These are phyloP conservation scores for Starmerella tilneyi DNA, from an alignment of 805 yeast genomes.

Conservation along the genomic window DNA sequence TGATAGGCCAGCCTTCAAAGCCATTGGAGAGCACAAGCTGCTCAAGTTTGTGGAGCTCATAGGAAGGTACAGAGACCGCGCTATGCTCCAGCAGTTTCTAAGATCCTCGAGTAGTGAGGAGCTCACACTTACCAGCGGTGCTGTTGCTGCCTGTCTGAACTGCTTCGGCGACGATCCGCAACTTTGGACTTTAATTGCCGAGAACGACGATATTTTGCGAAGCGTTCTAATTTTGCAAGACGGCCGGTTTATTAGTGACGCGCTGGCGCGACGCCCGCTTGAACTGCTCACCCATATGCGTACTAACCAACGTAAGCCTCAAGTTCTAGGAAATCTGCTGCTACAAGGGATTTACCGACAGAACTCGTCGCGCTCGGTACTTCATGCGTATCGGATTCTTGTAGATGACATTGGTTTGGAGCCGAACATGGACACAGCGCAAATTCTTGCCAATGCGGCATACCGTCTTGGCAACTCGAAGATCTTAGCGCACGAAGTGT, in stretches of 20 bases:
- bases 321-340: conserved; percentile 12
- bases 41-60: conserved; percentile 8
- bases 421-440: conserved; percentile 19
- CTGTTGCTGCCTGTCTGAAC: conserved; percentile 13
- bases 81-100: conserved; percentile 3
- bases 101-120: conserved; percentile 2
- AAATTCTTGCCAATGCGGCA: conserved; percentile 25
- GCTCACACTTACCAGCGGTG: conserved; percentile 5
- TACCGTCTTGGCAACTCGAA: conserved; percentile 29
- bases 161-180: conserved; percentile 1
- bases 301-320: background rate
- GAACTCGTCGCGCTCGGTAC: conserved; percentile 18
- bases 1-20: background rate
- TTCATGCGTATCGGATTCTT: conserved; percentile 19
- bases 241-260: conserved; percentile 14
- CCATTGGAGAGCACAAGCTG: background rate
- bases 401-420: conserved; percentile 1
- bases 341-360: conserved; percentile 17
- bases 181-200: background rate
- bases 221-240: conserved; percentile 3
- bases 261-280: conserved; percentile 10
- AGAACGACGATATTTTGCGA: background rate
- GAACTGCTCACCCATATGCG: background rate
- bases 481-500: conserved; percentile 24
- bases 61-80: conserved; percentile 12